Percentiles rank a stretch among this genome's conserved stretches.
phyloP scores from a whole-genome alignment of 345 rosid genomes.

The Eucalyptus curtisii region DNA sequence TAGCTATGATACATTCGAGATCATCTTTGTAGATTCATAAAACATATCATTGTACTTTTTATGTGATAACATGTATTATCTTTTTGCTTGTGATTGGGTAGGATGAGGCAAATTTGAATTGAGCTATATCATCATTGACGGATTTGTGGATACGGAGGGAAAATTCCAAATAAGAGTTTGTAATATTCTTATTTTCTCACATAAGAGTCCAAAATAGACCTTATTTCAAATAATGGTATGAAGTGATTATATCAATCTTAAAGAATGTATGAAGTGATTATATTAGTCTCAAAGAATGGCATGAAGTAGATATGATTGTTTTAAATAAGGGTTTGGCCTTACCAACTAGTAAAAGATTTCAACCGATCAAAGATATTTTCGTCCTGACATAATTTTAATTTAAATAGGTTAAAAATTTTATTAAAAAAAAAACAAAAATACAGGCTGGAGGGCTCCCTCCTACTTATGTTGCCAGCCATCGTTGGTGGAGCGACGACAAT shows the following conservation, averaged over 20 bases:
- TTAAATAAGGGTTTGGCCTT: fast-evolving
- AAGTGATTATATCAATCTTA: fast-evolving
- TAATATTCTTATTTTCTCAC: fast-evolving
- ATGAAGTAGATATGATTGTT: fast-evolving
- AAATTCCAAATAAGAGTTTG: no score
- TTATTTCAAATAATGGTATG: fast-evolving
- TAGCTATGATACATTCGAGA: background rate
- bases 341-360: fast-evolving
- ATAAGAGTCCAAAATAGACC: fast-evolving
- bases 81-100: background rate
- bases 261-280: fast-evolving
- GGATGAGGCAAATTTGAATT: background rate
- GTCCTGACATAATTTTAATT: no score
- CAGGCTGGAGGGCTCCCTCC: fast-evolving
- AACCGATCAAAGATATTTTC: no score
- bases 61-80: background rate
- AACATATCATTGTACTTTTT: fast-evolving
- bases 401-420: no score
- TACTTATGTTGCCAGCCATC: no score
- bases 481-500: fast-evolving
- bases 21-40: background rate
- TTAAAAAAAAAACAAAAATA: no score
- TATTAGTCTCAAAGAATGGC: fast-evolving
- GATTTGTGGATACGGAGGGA: fast-evolving
- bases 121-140: no score